Evolutionary conservation across 140 eudicot species (phyloP), one percentile per base, ranked within the genome.

Genomic region (Cichorium intybus): DNA sequence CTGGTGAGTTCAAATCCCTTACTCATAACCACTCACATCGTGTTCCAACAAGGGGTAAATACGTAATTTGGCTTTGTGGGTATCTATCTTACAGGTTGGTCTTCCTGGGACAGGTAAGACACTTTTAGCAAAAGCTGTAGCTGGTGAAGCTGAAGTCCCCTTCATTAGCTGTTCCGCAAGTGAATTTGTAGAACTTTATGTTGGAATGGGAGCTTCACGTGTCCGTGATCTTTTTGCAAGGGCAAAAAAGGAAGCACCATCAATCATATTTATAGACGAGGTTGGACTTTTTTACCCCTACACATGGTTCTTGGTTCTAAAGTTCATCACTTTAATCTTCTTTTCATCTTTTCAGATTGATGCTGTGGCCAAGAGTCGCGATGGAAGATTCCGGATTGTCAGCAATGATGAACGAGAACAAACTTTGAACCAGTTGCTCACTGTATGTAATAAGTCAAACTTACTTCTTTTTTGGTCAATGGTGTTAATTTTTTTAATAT

Each of bases 71-170:
- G 54, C 27, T 69, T 31, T 62, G 58, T 16, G 78, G 46, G 46
- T 26, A 26, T 26, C 10, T 75, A 60, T 77, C 68, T 70, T 64
- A 77, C 87, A 94, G 99, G 99, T 94, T 66, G 99, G 99, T 66
- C 99, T 84, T 54, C 99, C 99, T 43, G 99, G 99, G 79, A 94
- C 99, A 56, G 99, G 99, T 66, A 94, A 94, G 81, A 94, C 99
- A 67, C 89, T 94, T 49, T 60, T 94, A 65, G 99, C 99, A 56
- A 94, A 94, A 87, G 99, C 99, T 59, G 99, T 94, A 51, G 99
- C 99, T 6, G 99, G 97, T 24, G 99, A 94, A 75, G 97, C 99
- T 60, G 99, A 89, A 53, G 99, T 94, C 12, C 99, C 99, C 5
- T 94, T 94, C 77, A 94, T 94, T 52, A 89, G 97, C 58, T 94